phyloP scores from a whole-genome alignment of 1,284 basidiomycete genomes.

The Ceratorhiza oryzae-sativae region DNA sequence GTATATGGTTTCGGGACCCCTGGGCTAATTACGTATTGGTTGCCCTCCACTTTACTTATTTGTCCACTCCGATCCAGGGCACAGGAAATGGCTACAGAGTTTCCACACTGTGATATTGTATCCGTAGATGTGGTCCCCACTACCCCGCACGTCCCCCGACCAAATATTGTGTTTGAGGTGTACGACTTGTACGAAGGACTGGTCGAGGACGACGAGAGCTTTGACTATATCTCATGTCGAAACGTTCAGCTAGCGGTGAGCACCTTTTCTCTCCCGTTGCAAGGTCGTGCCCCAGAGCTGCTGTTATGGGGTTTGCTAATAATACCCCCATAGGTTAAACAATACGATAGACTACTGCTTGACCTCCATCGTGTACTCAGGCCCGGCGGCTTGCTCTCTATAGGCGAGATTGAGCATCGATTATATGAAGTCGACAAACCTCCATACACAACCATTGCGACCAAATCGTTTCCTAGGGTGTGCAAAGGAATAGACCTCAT shows the following conservation, averaged over 20 bases:
- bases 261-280: background rate
- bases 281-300: too few species aligned
- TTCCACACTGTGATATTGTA: conserved; percentile 32
- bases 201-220: conserved; percentile 29
- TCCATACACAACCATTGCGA: background rate
- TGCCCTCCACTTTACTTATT: too few species aligned
- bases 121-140: conserved; percentile 24
- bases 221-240: conserved; percentile 38
- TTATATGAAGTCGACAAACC: conserved; percentile 28
- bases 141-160: conserved; percentile 15
- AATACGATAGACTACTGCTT: conserved; percentile 31
- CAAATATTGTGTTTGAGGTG: conserved; percentile 30
- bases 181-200: conserved; percentile 30
- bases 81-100: conserved; percentile 36
- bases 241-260: conserved; percentile 22
- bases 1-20: background rate
- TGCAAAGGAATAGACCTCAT: background rate
- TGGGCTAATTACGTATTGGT: too few species aligned
- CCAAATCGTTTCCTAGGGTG: background rate
- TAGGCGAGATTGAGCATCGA: background rate
- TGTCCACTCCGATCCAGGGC: conserved; percentile 2
- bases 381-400: too few species aligned
- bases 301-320: too few species aligned
- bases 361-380: background rate
- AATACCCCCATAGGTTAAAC: conserved; percentile 12